Percentiles rank a stretch among this genome's conserved stretches.
phyloP scores from a whole-genome alignment of 139 green algal species.

The Limnomonas spitsbergensis region DNA sequence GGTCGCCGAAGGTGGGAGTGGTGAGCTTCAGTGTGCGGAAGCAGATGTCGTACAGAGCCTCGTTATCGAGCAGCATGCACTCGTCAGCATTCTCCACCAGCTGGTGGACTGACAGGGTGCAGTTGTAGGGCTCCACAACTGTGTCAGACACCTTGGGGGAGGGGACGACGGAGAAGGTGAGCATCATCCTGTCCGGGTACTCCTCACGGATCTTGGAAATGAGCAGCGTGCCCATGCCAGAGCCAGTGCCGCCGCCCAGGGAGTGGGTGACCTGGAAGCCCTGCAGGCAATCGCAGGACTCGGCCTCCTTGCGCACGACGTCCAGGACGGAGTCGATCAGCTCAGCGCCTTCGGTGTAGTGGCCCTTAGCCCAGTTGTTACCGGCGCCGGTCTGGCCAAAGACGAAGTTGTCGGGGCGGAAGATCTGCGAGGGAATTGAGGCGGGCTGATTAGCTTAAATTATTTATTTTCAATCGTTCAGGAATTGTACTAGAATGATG shows the following conservation, averaged over 20 bases:
- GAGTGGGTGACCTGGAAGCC: constrained; percentile 98
- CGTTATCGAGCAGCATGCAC: constrained; percentile 94
- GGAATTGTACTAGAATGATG: too few species aligned
- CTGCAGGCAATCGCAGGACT: too few species aligned
- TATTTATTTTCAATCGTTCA: too few species aligned
- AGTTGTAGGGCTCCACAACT: constrained; percentile 99
- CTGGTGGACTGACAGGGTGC: constrained; percentile 98
- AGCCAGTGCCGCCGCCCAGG: constrained; percentile 93
- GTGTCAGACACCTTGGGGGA: constrained; percentile 99
- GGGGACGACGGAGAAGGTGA: constrained; percentile 98
- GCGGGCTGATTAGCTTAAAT: too few species aligned
- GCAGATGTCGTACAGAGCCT: constrained; percentile 99
- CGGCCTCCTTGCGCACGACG: constrained; percentile 96
- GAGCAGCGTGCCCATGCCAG: constrained; percentile 96
- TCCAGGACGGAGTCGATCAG: constrained; percentile 97
- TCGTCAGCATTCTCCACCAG: constrained; percentile 99
- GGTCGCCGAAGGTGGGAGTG: constrained; percentile 92
- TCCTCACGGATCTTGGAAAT: constrained; percentile 98
- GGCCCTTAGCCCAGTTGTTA: too few species aligned
- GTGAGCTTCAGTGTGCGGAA: constrained; percentile 99
- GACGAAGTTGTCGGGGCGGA: too few species aligned
- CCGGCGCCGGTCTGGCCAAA: too few species aligned
- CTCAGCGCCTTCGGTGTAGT: too few species aligned
- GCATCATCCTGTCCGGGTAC: constrained; percentile 98
- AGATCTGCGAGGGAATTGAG: too few species aligned